Evolutionary conservation across 306 rosid genomes (phyloP), one percentile per base, ranked within the genome.

Genomic region (Boehmeria nivea): DNA sequence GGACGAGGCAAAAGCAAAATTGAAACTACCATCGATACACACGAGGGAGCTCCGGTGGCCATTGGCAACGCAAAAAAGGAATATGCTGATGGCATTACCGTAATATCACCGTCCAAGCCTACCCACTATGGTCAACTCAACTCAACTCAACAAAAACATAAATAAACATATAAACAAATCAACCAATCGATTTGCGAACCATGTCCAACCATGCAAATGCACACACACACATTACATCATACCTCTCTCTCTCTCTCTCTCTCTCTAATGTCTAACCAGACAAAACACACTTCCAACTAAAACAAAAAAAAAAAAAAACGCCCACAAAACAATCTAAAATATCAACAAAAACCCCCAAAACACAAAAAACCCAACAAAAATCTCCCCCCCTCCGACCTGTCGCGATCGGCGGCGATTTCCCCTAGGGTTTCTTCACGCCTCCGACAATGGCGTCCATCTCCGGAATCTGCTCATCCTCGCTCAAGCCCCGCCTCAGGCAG

Each of bases 361-460:
- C 27, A 3, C 13, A 3, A 23, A 20, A 27, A 51, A 45, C 8
- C 4, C 15, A 40, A 40, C 15, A 15, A 48, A 23, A 14, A 0
- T 24, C 12, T 27, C 6, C 15, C 15, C 26, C 0, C 6, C 4
- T 16, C 31, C 7, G 1, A 8, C 38, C 4, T 44, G 33, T 66
- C 33, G 63, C n/a, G 28, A 61, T 61, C 63, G 38, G 36, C 66
- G 54, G n/a, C n/a, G n/a, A n/a, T n/a, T n/a, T n/a, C n/a, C n/a
- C 1, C 19, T 17, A 17, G n/a, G n/a, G n/a, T n/a, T n/a, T n/a
- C n/a, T n/a, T n/a, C n/a, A n/a, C n/a, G n/a, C n/a, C n/a, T n/a
- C 9, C 36, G 9, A 39, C 17, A 1, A 89, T 91, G 99, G 86
- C 99, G 27, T 82, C 99, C 12, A 71, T 91, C 43, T 87, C 96